These are phyloP conservation scores for Parmelia sp. DNA, from an alignment of 495 filamentous ascomycete species.

Conservation along the genomic window DNA sequence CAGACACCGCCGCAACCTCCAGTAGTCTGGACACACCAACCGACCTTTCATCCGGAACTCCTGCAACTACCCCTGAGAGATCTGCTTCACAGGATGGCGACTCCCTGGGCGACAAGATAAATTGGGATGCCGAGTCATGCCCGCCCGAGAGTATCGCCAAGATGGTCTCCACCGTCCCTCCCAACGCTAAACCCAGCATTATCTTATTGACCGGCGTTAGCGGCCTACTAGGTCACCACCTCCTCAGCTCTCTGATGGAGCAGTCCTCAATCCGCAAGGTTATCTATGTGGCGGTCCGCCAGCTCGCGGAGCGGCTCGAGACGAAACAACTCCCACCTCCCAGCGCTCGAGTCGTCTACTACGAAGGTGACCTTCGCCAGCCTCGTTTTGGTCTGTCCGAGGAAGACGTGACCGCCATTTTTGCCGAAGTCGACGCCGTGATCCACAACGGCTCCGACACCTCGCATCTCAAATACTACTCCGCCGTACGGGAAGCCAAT, in stretches of 20 bases:
- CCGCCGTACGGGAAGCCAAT: slow-evolving; percentile 21
- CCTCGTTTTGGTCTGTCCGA: slow-evolving; percentile 10
- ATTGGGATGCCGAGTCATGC: slow-evolving; percentile 7
- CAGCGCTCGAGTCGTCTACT: slow-evolving; percentile 5
- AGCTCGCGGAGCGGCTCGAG: slow-evolving; percentile 10
- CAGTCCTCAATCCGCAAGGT: slow-evolving; percentile 12
- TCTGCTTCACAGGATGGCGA: no score
- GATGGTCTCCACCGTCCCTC: background rate
- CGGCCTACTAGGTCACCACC: slow-evolving; percentile 12
- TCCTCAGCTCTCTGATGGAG: slow-evolving; percentile 6
- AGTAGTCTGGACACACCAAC: background rate
- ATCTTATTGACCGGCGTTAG: slow-evolving; percentile 30
- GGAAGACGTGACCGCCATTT: slow-evolving; percentile 8
- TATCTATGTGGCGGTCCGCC: slow-evolving; percentile 20
- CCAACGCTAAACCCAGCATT: slow-evolving; percentile 6
- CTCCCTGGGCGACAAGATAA: background rate
- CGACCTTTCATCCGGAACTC: background rate
- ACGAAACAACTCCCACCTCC: slow-evolving; percentile 6
- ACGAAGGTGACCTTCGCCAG: slow-evolving; percentile 1
- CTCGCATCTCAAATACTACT: slow-evolving; percentile 27
- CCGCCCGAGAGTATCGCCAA: slow-evolving; percentile 6
- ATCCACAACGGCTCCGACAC: slow-evolving; percentile 28
- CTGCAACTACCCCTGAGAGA: background rate
- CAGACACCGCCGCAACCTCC: background rate
- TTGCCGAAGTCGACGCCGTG: slow-evolving; percentile 16